Conservation (phyloP, 805 yeast genomes). For the Huiozyma sinensis region DNA sequence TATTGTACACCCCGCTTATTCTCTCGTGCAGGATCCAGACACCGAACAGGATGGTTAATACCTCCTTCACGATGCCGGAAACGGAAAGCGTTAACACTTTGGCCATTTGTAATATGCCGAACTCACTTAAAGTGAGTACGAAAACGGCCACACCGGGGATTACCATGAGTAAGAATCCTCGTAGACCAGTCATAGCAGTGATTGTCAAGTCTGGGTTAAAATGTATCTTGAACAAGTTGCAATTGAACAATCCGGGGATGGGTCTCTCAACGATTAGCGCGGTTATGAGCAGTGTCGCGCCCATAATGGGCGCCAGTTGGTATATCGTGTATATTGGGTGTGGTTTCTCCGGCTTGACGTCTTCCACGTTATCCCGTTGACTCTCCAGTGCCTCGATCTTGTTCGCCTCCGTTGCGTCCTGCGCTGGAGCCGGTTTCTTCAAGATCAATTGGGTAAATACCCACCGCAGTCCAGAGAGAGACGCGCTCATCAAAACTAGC, state of each 20-base stretch:
- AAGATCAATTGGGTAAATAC: constrained; percentile 81
- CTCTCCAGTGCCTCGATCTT: background rate
- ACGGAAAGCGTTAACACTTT: constrained; percentile 78
- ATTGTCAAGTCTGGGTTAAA: constrained; percentile 4
- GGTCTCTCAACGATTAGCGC: constrained; percentile 66
- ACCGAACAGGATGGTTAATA: constrained; percentile 67
- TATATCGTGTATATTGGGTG: constrained; percentile 79
- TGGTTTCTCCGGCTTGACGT: constrained; percentile 20
- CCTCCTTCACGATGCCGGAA: constrained; percentile 89
- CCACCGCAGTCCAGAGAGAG: constrained; percentile 89
- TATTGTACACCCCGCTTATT: constrained; percentile 49
- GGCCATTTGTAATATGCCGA: constrained; percentile 68
- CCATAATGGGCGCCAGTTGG: constrained; percentile 80
- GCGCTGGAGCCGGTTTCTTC: constrained; percentile 42
- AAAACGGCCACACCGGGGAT: constrained; percentile 85
- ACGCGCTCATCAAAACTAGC: constrained; percentile 66
- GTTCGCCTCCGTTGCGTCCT: background rate
- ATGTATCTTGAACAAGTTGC: constrained; percentile 15
- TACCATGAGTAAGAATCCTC: constrained; percentile 48
- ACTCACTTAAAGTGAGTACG: constrained; percentile 82
- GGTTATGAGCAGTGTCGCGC: constrained; percentile 43
- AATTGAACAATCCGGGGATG: constrained; percentile 17
- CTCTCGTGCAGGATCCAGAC: constrained; percentile 62
- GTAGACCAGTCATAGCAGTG: constrained; percentile 28
- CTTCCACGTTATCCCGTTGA: background rate